Conservation (phyloP, 805 yeast genomes). For the Candida pseudofarinosa region DNA sequence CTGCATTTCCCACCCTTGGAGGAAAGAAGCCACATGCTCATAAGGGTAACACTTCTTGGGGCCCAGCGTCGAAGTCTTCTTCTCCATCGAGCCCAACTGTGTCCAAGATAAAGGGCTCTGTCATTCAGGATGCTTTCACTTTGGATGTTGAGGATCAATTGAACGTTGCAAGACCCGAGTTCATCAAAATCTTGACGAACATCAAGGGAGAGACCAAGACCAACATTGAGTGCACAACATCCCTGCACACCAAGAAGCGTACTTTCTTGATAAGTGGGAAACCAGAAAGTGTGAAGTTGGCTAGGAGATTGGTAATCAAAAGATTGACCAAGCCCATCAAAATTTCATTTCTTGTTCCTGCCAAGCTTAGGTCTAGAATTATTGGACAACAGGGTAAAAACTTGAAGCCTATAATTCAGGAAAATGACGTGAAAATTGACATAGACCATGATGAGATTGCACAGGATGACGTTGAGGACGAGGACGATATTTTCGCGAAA, state of each 20-base stretch:
- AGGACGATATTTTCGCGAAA: slow-evolving; percentile 58
- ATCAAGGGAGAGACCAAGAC: slow-evolving; percentile 61
- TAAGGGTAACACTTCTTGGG: slow-evolving; percentile 35
- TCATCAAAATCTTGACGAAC: slow-evolving; percentile 59
- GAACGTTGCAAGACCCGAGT: slow-evolving; percentile 58
- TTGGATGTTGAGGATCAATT: slow-evolving; percentile 67
- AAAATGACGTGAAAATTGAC: slow-evolving; percentile 66
- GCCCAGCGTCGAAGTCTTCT: slow-evolving; percentile 23
- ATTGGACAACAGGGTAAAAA: slow-evolving; percentile 86
- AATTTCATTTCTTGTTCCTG: slow-evolving; percentile 63
- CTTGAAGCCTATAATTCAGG: slow-evolving; percentile 72
- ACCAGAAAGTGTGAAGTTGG: slow-evolving; percentile 58
- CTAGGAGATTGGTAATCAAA: slow-evolving; percentile 71
- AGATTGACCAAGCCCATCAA: slow-evolving; percentile 73
- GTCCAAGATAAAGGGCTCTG: slow-evolving; percentile 44
- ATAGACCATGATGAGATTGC: slow-evolving; percentile 44
- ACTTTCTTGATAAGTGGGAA: slow-evolving; percentile 80
- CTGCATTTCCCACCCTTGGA: slow-evolving; percentile 66
- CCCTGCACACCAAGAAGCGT: slow-evolving; percentile 70
- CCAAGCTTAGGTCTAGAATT: slow-evolving; percentile 68
- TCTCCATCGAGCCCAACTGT: slow-evolving; percentile 11
- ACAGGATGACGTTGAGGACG: slow-evolving; percentile 35
- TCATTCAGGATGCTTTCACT: slow-evolving; percentile 75
- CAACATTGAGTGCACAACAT: slow-evolving; percentile 77
- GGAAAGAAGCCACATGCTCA: slow-evolving; percentile 24